phyloP scores from a whole-genome alignment of 2,329 filamentous ascomycete species.

The Ophiognomonia clavigignenti-juglandacearum region DNA sequence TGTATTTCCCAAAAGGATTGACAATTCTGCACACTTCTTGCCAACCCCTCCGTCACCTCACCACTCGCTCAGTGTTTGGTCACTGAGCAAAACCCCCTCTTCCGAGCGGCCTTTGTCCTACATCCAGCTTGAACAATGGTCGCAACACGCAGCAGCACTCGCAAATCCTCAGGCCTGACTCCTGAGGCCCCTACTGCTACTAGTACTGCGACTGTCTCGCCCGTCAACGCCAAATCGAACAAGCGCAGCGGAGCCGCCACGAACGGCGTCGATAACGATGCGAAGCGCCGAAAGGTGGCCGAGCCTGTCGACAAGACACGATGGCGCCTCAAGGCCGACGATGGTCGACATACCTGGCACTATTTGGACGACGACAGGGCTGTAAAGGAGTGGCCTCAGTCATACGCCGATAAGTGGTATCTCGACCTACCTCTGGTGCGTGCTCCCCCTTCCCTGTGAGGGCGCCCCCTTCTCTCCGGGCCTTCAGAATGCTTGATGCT shows the following conservation, averaged over 20 bases:
- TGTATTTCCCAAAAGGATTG: no score
- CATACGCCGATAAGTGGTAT: slow-evolving; percentile 82
- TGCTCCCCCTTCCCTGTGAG: background rate
- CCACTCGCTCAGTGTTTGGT: background rate
- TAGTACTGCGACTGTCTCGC: slow-evolving; percentile 13
- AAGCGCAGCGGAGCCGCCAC: slow-evolving; percentile 38
- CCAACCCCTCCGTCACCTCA: no score
- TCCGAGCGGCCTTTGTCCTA: no score
- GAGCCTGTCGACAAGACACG: slow-evolving; percentile 70
- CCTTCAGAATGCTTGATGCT: background rate
- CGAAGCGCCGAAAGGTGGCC: slow-evolving; percentile 42
- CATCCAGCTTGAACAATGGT: slow-evolving; percentile 16
- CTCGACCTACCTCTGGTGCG: slow-evolving; percentile 73
- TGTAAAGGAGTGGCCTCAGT: slow-evolving; percentile 75
- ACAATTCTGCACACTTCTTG: no score
- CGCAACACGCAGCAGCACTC: slow-evolving; percentile 18
- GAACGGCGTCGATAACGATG: slow-evolving; percentile 22
- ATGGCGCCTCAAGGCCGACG: slow-evolving; percentile 82
- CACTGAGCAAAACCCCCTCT: background rate
- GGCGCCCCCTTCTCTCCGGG: background rate
- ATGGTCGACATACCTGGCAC: slow-evolving; percentile 88
- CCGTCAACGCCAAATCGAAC: slow-evolving; percentile 20
- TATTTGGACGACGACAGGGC: slow-evolving; percentile 75
- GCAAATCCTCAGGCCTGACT: background rate
- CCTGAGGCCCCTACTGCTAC: background rate